Evolutionary conservation across 306 rosid genomes (phyloP), one percentile per base, ranked within the genome.

Genomic region (Prunus campanulata): DNA sequence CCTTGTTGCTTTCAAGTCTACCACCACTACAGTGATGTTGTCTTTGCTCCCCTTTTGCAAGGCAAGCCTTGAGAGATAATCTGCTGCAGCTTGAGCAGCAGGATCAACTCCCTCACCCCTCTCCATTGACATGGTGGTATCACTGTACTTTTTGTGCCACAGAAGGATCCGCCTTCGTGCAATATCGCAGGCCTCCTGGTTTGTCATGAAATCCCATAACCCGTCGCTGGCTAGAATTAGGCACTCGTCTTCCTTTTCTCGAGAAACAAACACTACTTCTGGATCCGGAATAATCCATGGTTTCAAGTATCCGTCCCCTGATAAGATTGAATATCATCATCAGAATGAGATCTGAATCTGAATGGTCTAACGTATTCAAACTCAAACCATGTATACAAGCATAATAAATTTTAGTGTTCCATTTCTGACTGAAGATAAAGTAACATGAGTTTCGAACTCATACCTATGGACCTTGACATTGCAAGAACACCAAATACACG

Each of bases 401-500:
- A 39, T 7, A 39, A 8, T 35, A 35, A 35, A 35, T 35, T 35
- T 35, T 35, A 35, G 44, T 7, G 9, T 39, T 39, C 44, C 44
- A 39, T 39, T 39, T 7, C 44, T 7, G 2, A 39, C 9, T 9
- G 44, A 39, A 39, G 44, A 39, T 39, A 18, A 14, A 20, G 29
- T 18, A 67, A 3, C 8, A 62, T 27, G 39, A 14, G 65, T 12
- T 69, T 42, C 9, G 11, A 57, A 63, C 27, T 71, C 86, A 35
- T 87, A 90, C 97, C 97, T 59, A 92, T 85, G 86, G 97, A 88
- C 83, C 97, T 89, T 70, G 97, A 92, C 91, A 87, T 88, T 10
- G 97, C 97, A 74, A 92, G 87, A 80, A 92, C 97, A 65, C 97
- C 97, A 62, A 88, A 86, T 64, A 92, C 91, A 70, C 96, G 79